Conservation (phyloP, 2,329 filamentous ascomycete genomes). For the Talaromyces rugulosus region DNA sequence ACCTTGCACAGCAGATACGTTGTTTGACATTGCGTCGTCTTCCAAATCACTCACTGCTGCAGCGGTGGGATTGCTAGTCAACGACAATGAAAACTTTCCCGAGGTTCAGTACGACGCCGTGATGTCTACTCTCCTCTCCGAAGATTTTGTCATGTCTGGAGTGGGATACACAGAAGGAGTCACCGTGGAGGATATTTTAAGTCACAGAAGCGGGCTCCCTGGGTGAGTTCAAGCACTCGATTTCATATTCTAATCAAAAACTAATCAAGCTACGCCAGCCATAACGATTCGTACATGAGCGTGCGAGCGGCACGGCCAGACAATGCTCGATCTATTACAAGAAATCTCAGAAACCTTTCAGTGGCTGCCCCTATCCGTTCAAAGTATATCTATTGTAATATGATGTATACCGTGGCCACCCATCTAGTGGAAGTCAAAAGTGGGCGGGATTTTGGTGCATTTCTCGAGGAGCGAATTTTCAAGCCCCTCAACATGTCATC, state of each 20-base stretch:
- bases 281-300: constrained; percentile 29
- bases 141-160: constrained; percentile 51
- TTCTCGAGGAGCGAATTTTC: constrained; percentile 19
- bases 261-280: constrained; percentile 21
- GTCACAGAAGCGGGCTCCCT: constrained; percentile 51
- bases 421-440: constrained; percentile 46
- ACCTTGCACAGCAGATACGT: constrained; percentile 20
- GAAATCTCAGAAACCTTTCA: constrained; percentile 45
- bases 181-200: constrained; percentile 53
- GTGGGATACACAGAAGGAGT: constrained; percentile 45
- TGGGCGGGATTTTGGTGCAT: constrained; percentile 34
- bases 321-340: constrained; percentile 34
- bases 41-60: constrained; percentile 25
- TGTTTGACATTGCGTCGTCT: constrained; percentile 22
- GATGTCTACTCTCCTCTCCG: constrained; percentile 45
- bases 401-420: constrained; percentile 46
- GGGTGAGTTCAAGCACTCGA: constrained; percentile 31
- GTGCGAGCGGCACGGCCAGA: constrained; percentile 26
- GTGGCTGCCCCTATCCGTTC: constrained; percentile 43
- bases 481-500: constrained; percentile 4
- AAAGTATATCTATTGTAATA: constrained; percentile 48
- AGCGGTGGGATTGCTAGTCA: constrained; percentile 38
- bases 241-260: neutral
- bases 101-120: constrained; percentile 46
- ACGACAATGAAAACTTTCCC: constrained; percentile 31